phyloP scores from a whole-genome alignment of 1,284 basidiomycete species.

The Marasmius tenuissimus region DNA sequence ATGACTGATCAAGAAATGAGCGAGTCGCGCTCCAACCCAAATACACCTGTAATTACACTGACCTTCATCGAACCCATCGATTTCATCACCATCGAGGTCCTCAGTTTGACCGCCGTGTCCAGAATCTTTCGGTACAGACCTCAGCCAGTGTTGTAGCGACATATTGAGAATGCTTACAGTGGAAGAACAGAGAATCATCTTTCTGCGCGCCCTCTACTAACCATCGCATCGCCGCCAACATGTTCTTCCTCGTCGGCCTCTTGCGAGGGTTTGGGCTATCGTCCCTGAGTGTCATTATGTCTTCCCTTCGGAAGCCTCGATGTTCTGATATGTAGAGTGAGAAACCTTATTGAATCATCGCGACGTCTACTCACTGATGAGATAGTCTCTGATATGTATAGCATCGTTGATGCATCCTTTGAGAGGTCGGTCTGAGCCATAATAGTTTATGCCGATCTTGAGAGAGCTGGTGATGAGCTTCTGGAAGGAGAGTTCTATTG shows the following conservation, averaged over 20 bases:
- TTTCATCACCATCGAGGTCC: constrained; percentile 69
- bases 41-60: constrained; percentile 11
- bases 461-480: neutral
- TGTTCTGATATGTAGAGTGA: constrained; percentile 38
- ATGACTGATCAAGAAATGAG: constrained; percentile 40
- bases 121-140: constrained; percentile 46
- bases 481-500: constrained; percentile 8
- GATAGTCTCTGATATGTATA: constrained; percentile 66
- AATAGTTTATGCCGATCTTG: constrained; percentile 82
- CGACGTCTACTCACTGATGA: constrained; percentile 52
- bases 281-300: constrained; percentile 83
- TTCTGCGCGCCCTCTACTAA: constrained; percentile 73
- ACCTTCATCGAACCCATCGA: constrained; percentile 73
- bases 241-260: constrained; percentile 76
- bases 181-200: constrained; percentile 87
- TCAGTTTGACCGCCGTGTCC: constrained; percentile 84
- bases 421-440: constrained; percentile 60
- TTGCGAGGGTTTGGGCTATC: constrained; percentile 57
- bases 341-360: neutral
- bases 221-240: constrained; percentile 86
- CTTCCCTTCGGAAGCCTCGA: constrained; percentile 65
- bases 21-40: neutral
- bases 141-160: too few relatives aligned
- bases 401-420: constrained; percentile 80
- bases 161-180: constrained; percentile 51